Evolutionary conservation across 805 yeast genomes (phyloP).

Genomic region (Cyberlindnera galapagoensis): DNA sequence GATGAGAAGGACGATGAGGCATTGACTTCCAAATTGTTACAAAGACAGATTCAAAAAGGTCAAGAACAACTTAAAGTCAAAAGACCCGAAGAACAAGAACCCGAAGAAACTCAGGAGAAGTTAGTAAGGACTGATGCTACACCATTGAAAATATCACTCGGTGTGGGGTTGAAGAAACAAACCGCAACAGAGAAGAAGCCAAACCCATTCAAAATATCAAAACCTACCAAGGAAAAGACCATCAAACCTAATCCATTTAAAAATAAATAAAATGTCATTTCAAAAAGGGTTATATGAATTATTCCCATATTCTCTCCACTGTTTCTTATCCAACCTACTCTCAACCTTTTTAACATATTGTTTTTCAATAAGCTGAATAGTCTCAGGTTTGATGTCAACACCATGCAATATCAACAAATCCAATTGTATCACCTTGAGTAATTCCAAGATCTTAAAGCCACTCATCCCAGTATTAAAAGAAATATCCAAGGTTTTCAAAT

Average conservation of each 20-base stretch:
- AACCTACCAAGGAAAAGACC: constrained; percentile 3
- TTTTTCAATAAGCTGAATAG: constrained; percentile 15
- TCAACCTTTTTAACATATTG: constrained; percentile 17
- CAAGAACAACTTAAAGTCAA: constrained; percentile 1
- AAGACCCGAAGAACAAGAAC: constrained; percentile 34
- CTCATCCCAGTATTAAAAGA: constrained; percentile 19
- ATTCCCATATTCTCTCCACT: constrained; percentile 21
- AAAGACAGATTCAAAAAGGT: constrained; percentile 48
- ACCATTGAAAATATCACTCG: constrained; percentile 12
- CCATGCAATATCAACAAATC: constrained; percentile 18
- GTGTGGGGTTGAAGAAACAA: constrained; percentile 10
- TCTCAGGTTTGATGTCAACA: constrained; percentile 14
- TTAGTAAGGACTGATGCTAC: constrained; percentile 3
- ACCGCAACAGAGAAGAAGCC: constrained; percentile 8
- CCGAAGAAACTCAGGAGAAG: constrained; percentile 27
- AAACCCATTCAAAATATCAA: constrained; percentile 17
- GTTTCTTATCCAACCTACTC: constrained; percentile 14
- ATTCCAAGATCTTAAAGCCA: constrained; percentile 19
- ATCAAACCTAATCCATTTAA: constrained; percentile 11
- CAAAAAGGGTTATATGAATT: constrained; percentile 20
- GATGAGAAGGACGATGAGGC: constrained; percentile 40
- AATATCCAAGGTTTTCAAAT: constrained; percentile 16
- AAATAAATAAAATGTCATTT: constrained; percentile 11
- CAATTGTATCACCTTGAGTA: constrained; percentile 11
- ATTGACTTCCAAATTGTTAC: constrained; percentile 34